Percentiles rank a stretch among this genome's conserved stretches.
Evolutionary conservation across 768 basidiomycete genomes (phyloP).

Genomic region (Hydnum rufescens): DNA sequence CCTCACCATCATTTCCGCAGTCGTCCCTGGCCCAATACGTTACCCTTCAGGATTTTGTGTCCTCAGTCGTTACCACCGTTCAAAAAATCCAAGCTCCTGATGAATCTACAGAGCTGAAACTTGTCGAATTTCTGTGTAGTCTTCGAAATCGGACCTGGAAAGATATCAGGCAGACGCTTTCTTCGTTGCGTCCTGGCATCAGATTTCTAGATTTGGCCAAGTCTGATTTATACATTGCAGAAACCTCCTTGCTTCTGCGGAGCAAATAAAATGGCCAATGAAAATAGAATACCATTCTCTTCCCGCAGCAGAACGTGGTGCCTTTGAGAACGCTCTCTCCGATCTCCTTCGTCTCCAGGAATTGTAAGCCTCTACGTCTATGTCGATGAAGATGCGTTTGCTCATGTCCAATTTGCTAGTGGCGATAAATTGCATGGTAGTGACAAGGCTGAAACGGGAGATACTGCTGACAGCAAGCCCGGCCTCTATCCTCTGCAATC

Average conservation of each 20-base stretch:
- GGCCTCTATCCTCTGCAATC: conserved; percentile 72
- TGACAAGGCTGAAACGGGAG: conserved; percentile 14
- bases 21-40: conserved; percentile 37
- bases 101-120: conserved; percentile 38
- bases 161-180: conserved; percentile 46
- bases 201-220: neutral
- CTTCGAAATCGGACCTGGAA: conserved; percentile 58
- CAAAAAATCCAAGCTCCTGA: too few relatives aligned
- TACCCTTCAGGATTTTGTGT: conserved; percentile 40
- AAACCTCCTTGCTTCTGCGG: conserved; percentile 39
- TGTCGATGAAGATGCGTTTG: neutral
- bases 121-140: conserved; percentile 40
- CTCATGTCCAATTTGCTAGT: conserved; percentile 1
- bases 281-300: conserved; percentile 42
- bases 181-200: conserved; percentile 27
- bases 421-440: conserved; percentile 9
- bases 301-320: conserved; percentile 29
- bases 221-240: conserved; percentile 22
- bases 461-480: conserved; percentile 18
- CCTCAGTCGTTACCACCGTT: conserved; percentile 23
- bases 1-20: conserved; percentile 23
- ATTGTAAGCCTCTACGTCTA: conserved; percentile 32
- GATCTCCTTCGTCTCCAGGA: conserved; percentile 59
- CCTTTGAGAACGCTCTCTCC: conserved; percentile 61
- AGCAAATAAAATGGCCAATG: conserved; percentile 72